These are phyloP conservation scores for Cercospora berteroae DNA, from an alignment of 2,329 filamentous ascomycete genomes.

Conservation along the genomic window DNA sequence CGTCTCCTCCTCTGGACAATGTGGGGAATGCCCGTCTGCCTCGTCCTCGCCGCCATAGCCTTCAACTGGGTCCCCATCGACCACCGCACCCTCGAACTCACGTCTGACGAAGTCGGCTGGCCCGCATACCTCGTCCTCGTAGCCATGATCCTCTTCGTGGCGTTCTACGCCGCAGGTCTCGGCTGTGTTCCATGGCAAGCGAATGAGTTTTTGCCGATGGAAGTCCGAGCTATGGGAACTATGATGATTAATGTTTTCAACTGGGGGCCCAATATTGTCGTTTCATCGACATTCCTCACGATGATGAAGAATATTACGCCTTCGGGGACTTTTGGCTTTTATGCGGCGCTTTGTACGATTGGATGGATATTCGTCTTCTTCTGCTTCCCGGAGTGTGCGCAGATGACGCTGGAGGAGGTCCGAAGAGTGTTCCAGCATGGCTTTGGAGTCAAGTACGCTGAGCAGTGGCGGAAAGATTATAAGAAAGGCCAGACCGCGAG, in stretches of 20 bases:
- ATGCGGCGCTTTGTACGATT: conserved; percentile 42
- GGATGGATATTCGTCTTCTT: conserved; percentile 41
- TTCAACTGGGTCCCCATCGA: neutral
- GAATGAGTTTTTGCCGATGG: neutral
- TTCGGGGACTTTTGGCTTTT: conserved; percentile 42
- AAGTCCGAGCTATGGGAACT: neutral
- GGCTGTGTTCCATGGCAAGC: conserved; percentile 36
- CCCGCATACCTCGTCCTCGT: conserved; percentile 38
- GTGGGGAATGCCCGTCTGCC: neutral
- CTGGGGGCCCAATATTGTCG: conserved; percentile 28
- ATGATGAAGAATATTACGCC: conserved; percentile 42
- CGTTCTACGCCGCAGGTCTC: conserved; percentile 32
- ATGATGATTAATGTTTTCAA: neutral
- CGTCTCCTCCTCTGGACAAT: neutral
- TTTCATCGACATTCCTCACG: conserved; percentile 41
- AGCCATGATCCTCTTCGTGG: conserved; percentile 41
- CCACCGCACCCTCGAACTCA: neutral
- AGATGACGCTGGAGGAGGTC: conserved; percentile 41
- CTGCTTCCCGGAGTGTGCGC: conserved; percentile 43
- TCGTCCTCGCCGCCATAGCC: neutral
- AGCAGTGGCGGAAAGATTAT: conserved; percentile 36
- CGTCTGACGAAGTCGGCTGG: neutral
- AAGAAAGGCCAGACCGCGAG: neutral
- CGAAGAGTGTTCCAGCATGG: conserved; percentile 39
- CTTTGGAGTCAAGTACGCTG: conserved; percentile 39